Evolutionary conservation across 129 eudicot genomes (phyloP).

Genomic region (Helichrysum umbraculigerum): DNA sequence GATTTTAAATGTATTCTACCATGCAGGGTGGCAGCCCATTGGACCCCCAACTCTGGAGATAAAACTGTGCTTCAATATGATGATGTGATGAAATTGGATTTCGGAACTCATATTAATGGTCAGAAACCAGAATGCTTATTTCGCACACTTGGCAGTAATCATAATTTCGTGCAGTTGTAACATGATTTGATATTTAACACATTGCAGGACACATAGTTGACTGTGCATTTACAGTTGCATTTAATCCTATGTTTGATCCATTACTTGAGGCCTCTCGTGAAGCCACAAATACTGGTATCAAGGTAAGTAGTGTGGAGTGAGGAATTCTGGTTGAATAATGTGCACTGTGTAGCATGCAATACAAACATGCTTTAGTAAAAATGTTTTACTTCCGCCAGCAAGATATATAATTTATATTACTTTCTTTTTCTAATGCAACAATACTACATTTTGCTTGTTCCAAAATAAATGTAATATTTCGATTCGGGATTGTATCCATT

Average conservation of each 20-base stretch:
- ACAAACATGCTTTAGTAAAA: constrained; percentile 7
- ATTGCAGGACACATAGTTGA: constrained; percentile 89
- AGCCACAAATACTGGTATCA: constrained; percentile 97
- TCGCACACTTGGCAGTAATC: not conserved
- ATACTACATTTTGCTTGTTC: not conserved
- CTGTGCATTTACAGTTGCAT: constrained; percentile 97
- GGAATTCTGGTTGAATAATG: constrained; percentile 12
- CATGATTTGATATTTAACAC: not conserved
- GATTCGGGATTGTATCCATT: too few species aligned
- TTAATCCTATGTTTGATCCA: constrained; percentile 97
- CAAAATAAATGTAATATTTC: not conserved
- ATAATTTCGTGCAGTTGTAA: not conserved
- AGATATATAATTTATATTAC: not conserved
- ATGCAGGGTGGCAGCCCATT: constrained; percentile 98
- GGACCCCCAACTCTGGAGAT: constrained; percentile 99
- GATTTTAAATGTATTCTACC: constrained; percentile 10
- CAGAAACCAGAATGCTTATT: constrained; percentile 31
- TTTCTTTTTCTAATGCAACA: not conserved
- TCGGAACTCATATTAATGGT: constrained; percentile 99
- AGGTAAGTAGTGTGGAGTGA: constrained; percentile 46
- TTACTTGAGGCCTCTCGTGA: constrained; percentile 95
- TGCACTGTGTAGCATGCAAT: not conserved
- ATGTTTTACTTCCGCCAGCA: not conserved
- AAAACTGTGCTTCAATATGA: constrained; percentile 96
- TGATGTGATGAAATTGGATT: constrained; percentile 98